These are phyloP conservation scores for Irpex rosettiformis DNA, from an alignment of 1,284 basidiomycete species.

Conservation along the genomic window DNA sequence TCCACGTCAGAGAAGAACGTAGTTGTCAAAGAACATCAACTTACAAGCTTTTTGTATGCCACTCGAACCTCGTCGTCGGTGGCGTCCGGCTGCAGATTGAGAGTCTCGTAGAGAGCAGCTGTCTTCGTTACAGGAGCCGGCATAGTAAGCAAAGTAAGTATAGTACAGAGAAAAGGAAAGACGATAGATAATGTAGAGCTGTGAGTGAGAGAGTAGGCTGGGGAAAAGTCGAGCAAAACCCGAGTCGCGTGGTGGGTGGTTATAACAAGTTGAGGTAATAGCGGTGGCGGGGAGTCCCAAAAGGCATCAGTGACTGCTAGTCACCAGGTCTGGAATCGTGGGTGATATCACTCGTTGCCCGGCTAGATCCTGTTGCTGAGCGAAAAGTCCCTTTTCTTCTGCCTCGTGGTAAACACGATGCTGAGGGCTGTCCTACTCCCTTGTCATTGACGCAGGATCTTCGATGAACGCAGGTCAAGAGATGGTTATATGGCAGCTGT, in stretches of 20 bases:
- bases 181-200: neutral
- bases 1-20: conserved; percentile 6
- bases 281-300: neutral
- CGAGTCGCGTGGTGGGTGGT: neutral
- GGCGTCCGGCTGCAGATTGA: conserved; percentile 30
- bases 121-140: conserved; percentile 21
- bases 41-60: conserved; percentile 77
- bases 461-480: neutral
- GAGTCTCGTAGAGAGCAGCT: conserved; percentile 23
- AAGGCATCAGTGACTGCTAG: neutral
- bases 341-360: neutral
- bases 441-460: conserved; percentile 3
- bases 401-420: conserved; percentile 14
- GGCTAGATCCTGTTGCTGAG: conserved; percentile 4
- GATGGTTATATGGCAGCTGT: neutral
- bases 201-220: neutral
- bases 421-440: neutral
- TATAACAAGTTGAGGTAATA: conserved; percentile 10
- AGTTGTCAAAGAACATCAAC: conserved; percentile 21
- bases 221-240: neutral
- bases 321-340: neutral
- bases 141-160: conserved; percentile 14
- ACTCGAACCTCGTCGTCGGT: conserved; percentile 78
- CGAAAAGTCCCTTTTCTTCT: conserved; percentile 3
- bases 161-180: neutral